Evolutionary conservation across 225 moss, liverwort and hornwort genomes (phyloP), one percentile per base, ranked within the genome.

Genomic region (Ulota crispa): DNA sequence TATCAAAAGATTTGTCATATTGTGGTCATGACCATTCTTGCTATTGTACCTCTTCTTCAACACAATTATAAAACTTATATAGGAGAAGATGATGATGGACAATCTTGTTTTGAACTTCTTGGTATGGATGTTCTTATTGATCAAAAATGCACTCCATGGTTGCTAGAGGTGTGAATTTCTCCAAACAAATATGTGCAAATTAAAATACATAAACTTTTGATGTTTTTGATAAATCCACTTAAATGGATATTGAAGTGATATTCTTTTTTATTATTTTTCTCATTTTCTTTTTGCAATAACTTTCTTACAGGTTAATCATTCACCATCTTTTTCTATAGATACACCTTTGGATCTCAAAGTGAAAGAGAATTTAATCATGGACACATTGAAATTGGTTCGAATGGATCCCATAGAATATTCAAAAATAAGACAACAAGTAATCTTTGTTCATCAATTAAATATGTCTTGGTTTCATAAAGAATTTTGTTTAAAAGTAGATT

Each of bases 61-160:
- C 93, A 98, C 65, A 98, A 95, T 73, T 95, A 93, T 78, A 89
- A 80, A 74, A 95, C 98, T 9, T 98, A 95, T 78, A 65, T 98
- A 50, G 85, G 92, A 9, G 85, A 93, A 15, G 90, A 94, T 73
- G 94, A 93, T 77, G 89, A 89, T 69, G 95, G 93, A 5, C 90
- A 91, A 72, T 50, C 93, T 10, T 98, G 98, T 81, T 98, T 98
- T 79, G 98, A 98, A 81, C 88, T 98, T 24, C 85, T 98, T 62
- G 98, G 98, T 64, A 88, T 95, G 94, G 98, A 98, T 86, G 90
- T 98, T 8, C 65, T 98, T 2, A 88, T 98, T 75, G 98, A 98
- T 78, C 74, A 93, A 59, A 98, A 94, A 50, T 98, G 98, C 47
- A 92, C 78, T 66, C 98, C 98, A 31, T 98, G 98, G 98, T 86